Conservation (phyloP, 2,329 filamentous ascomycete genomes). For the Aspergillus neoniger region DNA sequence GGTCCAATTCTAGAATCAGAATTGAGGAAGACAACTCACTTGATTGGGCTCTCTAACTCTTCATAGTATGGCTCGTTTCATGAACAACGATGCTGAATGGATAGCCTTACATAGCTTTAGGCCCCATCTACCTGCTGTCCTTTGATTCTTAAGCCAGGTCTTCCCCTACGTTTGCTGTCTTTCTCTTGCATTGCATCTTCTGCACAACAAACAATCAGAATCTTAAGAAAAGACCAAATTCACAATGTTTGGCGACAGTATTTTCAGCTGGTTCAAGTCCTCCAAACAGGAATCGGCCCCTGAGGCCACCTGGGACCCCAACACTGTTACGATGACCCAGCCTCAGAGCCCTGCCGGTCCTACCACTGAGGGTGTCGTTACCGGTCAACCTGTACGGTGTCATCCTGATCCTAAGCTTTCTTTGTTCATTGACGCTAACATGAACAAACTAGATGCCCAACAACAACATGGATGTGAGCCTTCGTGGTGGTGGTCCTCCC, state of each 20-base stretch:
- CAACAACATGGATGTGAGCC: conserved; percentile 2
- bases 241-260: conserved; percentile 4
- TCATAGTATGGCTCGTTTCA: conserved; percentile 8
- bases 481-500: conserved; percentile 12
- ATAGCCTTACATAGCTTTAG: conserved; percentile 1
- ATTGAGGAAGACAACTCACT: conserved; percentile 4
- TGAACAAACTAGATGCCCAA: background rate
- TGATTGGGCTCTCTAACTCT: conserved; percentile 1
- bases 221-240: background rate
- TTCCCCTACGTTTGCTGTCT: background rate
- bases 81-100: background rate
- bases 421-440: background rate
- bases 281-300: conserved; percentile 2
- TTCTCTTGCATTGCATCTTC: background rate
- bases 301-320: conserved; percentile 7
- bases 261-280: conserved; percentile 8
- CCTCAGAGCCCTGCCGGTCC: conserved; percentile 5
- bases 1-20: conserved; percentile 4
- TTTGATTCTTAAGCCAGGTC: background rate
- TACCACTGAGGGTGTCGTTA: background rate
- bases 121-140: background rate
- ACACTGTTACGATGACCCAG: conserved; percentile 9
- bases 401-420: background rate
- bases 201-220: background rate
- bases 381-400: conserved; percentile 6